Evolutionary conservation across 352 stramenopile species (phyloP).

Genomic region (Phytophthora ramorum): DNA sequence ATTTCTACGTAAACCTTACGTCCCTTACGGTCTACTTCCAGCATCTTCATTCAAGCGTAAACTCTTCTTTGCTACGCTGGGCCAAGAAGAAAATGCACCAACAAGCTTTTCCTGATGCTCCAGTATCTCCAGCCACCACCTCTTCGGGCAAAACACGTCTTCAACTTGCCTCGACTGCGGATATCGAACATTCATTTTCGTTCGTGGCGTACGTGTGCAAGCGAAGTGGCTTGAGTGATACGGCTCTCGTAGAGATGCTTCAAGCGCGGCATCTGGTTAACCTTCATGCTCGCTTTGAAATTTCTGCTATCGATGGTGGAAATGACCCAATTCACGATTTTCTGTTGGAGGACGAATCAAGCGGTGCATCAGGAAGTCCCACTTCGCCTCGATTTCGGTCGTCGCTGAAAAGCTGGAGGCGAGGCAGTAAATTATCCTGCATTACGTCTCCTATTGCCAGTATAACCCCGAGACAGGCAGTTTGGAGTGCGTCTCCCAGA

Average conservation of each 20-base stretch:
- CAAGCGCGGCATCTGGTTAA: conserved; percentile 85
- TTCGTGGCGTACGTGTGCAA: conserved; percentile 88
- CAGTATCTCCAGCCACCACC: conserved; percentile 6
- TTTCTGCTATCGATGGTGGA: conserved; percentile 44
- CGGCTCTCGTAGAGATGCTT: conserved; percentile 85
- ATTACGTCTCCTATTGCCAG: conserved; percentile 29
- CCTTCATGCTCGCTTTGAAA: conserved; percentile 71
- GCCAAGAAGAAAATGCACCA: conserved; percentile 59
- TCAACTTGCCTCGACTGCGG: conserved; percentile 59
- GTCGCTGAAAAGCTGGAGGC: conserved; percentile 29
- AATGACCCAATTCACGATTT: conserved; percentile 11
- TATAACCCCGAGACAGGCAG: conserved; percentile 20
- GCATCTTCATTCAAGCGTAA: conserved; percentile 74
- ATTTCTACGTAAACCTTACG: conserved; percentile 89
- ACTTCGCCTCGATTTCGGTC: conserved; percentile 43
- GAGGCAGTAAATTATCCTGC: conserved; percentile 25
- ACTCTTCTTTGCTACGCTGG: conserved; percentile 70
- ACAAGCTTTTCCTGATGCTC: conserved; percentile 30
- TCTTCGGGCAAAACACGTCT: conserved; percentile 28
- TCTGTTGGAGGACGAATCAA: conserved; percentile 9
- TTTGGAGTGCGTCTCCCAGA: conserved; percentile 51
- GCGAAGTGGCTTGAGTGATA: conserved; percentile 81
- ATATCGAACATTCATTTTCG: conserved; percentile 88
- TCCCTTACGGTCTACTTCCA: conserved; percentile 88
- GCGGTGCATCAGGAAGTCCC: conserved; percentile 8